These are phyloP conservation scores for Fraxinus pennsylvanica DNA, from an alignment of 257 asterid genomes.

Conservation along the genomic window DNA sequence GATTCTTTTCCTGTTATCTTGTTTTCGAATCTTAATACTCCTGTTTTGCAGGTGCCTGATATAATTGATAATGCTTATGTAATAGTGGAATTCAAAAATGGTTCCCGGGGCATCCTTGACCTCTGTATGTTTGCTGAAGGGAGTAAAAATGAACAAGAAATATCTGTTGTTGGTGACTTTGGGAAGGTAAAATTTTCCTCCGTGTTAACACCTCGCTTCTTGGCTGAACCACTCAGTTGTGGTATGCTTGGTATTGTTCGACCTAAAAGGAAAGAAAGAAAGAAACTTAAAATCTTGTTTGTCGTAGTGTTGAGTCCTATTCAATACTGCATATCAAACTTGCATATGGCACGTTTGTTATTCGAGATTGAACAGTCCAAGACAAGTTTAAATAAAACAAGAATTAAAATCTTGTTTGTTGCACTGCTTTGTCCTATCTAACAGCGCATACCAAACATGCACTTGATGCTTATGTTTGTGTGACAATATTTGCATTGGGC, in stretches of 20 bases:
- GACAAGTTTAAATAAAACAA: too few species aligned
- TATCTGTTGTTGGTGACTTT: constrained; percentile 78
- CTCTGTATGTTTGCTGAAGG: constrained; percentile 99
- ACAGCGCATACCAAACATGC: not conserved
- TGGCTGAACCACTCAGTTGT: not conserved
- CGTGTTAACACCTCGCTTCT: not conserved
- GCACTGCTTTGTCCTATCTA: not conserved
- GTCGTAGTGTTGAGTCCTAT: too few species aligned
- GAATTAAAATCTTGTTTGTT: not conserved
- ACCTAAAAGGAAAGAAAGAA: too few species aligned
- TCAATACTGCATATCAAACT: too few species aligned
- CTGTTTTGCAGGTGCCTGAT: constrained; percentile 74
- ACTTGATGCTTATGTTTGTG: not conserved
- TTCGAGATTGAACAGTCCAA: too few species aligned
- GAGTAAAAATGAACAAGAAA: constrained; percentile 93
- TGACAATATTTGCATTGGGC: not conserved
- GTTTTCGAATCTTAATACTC: not conserved
- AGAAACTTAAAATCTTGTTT: not conserved
- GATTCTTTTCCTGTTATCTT: not conserved
- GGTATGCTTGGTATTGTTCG: not conserved
- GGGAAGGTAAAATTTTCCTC: constrained; percentile 67
- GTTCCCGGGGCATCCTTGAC: constrained; percentile 86
- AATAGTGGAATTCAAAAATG: constrained; percentile 81
- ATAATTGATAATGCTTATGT: constrained; percentile 94
- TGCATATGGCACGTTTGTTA: too few species aligned